These are phyloP conservation scores for Inonotus hispidus DNA, from an alignment of 1,284 basidiomycete species.

Conservation along the genomic window DNA sequence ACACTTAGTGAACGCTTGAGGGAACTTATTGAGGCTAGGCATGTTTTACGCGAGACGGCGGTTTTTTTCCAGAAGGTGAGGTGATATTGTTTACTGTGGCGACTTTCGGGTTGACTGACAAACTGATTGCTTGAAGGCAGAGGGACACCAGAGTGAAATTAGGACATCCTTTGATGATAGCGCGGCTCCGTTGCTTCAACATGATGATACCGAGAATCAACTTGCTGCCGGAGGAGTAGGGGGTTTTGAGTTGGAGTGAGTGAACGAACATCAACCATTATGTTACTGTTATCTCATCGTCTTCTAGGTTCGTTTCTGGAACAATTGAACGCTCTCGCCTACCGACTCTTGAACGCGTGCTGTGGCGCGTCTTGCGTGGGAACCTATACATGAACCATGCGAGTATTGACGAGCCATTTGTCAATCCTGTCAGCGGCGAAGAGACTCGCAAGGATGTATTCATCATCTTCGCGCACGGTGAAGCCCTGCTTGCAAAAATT, in stretches of 20 bases:
- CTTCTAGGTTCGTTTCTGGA: conserved; percentile 82
- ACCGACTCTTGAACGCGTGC: conserved; percentile 93
- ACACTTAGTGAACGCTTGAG: conserved; percentile 81
- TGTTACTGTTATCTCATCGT: conserved; percentile 9
- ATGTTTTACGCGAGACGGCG: conserved; percentile 93
- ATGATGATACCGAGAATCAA: conserved; percentile 80
- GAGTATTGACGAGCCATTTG: conserved; percentile 91
- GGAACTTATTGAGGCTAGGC: conserved; percentile 88
- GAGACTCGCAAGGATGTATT: conserved; percentile 98
- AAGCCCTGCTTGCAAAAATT: conserved; percentile 91
- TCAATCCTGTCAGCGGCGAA: conserved; percentile 75
- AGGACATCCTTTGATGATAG: conserved; percentile 91
- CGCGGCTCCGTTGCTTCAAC: conserved; percentile 86
- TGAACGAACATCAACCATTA: conserved; percentile 5
- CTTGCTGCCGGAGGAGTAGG: conserved; percentile 40
- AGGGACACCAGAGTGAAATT: conserved; percentile 74
- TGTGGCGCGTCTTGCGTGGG: conserved; percentile 97
- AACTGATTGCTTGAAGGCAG: conserved; percentile 50
- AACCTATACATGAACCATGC: conserved; percentile 99
- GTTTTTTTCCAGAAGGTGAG: conserved; percentile 88
- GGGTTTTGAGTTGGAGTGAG: conserved; percentile 81
- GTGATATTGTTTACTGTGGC: conserved; percentile 23
- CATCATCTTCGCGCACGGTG: conserved; percentile 98
- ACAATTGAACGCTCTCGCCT: conserved; percentile 93
- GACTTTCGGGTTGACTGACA: background rate